Percentiles rank a stretch among this genome's conserved stretches.
These are phyloP conservation scores for Teunomyces pallodes DNA, from an alignment of 805 yeast genomes.

Conservation along the genomic window DNA sequence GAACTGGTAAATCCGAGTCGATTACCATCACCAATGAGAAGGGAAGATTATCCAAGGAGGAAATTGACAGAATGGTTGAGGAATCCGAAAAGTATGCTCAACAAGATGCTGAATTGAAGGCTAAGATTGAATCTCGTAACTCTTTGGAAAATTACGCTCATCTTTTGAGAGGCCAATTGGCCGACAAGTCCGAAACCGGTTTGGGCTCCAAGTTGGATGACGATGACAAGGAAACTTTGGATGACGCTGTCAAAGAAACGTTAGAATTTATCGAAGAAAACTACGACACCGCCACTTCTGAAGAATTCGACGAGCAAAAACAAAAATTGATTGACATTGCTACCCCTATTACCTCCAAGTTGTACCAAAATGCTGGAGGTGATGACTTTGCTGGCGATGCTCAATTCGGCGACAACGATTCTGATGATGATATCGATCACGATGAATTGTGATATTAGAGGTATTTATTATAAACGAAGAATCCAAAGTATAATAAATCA, in stretches of 20 bases:
- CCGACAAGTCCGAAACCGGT: constrained; percentile 36
- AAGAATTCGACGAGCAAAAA: constrained; percentile 91
- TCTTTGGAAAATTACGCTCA: constrained; percentile 47
- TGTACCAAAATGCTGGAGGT: constrained; percentile 51
- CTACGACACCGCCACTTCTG: constrained; percentile 81
- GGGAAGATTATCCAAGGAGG: constrained; percentile 95
- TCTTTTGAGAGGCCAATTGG: constrained; percentile 46
- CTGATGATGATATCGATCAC: constrained; percentile 44
- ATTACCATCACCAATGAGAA: constrained; percentile 98
- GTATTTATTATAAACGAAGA: constrained; percentile 3
- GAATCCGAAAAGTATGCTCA: constrained; percentile 88
- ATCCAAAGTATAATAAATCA: neutral
- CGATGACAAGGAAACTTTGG: constrained; percentile 85
- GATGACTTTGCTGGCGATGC: constrained; percentile 40
- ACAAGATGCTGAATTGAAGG: constrained; percentile 45
- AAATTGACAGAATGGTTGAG: constrained; percentile 96
- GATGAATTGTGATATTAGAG: constrained; percentile 37
- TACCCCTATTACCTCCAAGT: constrained; percentile 87
- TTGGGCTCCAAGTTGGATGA: constrained; percentile 79
- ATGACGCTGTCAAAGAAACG: constrained; percentile 84
- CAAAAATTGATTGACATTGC: constrained; percentile 78
- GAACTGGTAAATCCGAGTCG: constrained; percentile 97
- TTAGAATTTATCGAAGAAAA: constrained; percentile 85
- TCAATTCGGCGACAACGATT: constrained; percentile 42
- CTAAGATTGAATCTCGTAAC: constrained; percentile 42